Evolutionary conservation across 192 early-diverging fungal species (phyloP).

Genomic region (Phycomyces nitens): DNA sequence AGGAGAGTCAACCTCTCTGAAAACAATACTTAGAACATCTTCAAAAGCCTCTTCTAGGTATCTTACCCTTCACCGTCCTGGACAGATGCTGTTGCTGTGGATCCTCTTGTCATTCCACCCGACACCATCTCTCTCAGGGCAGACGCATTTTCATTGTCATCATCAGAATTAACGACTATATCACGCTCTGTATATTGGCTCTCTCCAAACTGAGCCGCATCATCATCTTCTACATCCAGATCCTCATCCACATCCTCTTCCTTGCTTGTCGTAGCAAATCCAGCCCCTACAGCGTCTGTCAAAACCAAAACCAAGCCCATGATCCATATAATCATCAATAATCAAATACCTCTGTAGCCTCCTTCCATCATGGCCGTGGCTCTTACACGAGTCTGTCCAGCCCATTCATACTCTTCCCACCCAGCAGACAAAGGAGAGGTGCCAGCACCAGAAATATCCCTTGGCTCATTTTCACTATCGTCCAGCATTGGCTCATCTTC

Average conservation of each 20-base stretch:
- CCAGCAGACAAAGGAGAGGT: slow-evolving; percentile 11
- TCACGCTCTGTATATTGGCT: slow-evolving; percentile 74
- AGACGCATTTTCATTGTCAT: slow-evolving; percentile 35
- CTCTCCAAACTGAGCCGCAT: slow-evolving; percentile 64
- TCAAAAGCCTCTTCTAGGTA: neutral
- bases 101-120: slow-evolving; percentile 31
- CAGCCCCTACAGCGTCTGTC: slow-evolving; percentile 19
- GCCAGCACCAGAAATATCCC: neutral
- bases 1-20: neutral
- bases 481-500: neutral
- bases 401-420: slow-evolving; percentile 81
- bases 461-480: neutral
- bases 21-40: neutral
- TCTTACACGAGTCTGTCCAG: slow-evolving; percentile 73
- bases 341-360: slow-evolving; percentile 54
- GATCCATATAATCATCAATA: no score
- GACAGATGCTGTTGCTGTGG: slow-evolving; percentile 7
- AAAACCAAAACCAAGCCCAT: slow-evolving; percentile 20
- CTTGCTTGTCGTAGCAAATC: slow-evolving; percentile 35
- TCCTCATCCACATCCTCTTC: slow-evolving; percentile 74
- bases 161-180: slow-evolving; percentile 44
- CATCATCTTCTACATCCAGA: slow-evolving; percentile 81
- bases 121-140: slow-evolving; percentile 40
- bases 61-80: slow-evolving; percentile 22
- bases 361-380: slow-evolving; percentile 81